Percentiles rank a stretch among this genome's conserved stretches.
These are phyloP conservation scores for Cutaneotrichosporon spelunceum DNA, from an alignment of 1,284 basidiomycete species.

Conservation along the genomic window DNA sequence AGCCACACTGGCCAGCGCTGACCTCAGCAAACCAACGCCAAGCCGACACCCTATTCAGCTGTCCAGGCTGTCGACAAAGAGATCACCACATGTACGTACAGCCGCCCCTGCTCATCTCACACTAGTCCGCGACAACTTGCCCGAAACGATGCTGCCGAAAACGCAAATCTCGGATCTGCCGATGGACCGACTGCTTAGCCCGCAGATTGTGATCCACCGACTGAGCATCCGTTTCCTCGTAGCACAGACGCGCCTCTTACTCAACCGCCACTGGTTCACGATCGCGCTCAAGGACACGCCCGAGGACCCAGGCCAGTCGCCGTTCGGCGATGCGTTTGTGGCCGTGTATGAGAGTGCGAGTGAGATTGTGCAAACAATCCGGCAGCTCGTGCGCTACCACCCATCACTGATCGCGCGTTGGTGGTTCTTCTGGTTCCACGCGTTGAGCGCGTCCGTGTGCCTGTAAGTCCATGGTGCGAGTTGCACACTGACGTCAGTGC, in stretches of 20 bases:
- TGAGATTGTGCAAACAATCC: conserved; percentile 49
- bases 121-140: conserved; percentile 40
- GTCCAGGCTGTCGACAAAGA: conserved; percentile 44
- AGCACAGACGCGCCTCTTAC: conserved; percentile 44
- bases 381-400: conserved; percentile 48
- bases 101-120: neutral
- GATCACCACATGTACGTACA: conserved; percentile 38
- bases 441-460: conserved; percentile 47
- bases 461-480: conserved; percentile 30
- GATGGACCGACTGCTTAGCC: conserved; percentile 37
- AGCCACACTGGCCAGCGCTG: neutral
- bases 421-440: conserved; percentile 52
- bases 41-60: conserved; percentile 33
- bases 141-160: conserved; percentile 37
- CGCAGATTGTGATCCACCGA: conserved; percentile 48
- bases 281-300: conserved; percentile 42
- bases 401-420: conserved; percentile 46
- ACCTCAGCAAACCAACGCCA: conserved; percentile 44
- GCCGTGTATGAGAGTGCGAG: conserved; percentile 46
- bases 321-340: conserved; percentile 40
- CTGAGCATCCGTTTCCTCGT: conserved; percentile 47
- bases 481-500: conserved; percentile 17
- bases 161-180: conserved; percentile 42
- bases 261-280: conserved; percentile 46
- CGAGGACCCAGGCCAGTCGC: conserved; percentile 35